Evolutionary conservation across 2,329 filamentous ascomycete genomes (phyloP).

Genomic region (Thermothelomyces thermophilus): DNA sequence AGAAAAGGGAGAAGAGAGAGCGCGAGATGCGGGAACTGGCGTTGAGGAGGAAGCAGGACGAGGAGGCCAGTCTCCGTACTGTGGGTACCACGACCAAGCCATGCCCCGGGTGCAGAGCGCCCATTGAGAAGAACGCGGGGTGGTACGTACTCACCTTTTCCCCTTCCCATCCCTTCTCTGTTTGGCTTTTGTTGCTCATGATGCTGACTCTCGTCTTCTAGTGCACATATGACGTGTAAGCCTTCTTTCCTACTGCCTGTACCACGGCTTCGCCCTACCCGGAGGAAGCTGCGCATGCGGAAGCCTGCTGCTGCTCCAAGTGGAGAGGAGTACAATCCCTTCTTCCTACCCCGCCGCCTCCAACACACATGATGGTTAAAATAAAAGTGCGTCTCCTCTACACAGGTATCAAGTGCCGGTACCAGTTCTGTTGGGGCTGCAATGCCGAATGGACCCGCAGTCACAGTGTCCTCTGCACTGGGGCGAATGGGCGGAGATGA

Average conservation of each 20-base stretch:
- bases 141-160: conserved; percentile 32
- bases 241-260: conserved; percentile 9
- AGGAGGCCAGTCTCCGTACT: conserved; percentile 28
- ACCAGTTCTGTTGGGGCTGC: conserved; percentile 34
- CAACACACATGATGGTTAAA: neutral
- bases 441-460: conserved; percentile 18
- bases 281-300: neutral
- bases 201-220: conserved; percentile 25
- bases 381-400: neutral
- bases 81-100: conserved; percentile 32
- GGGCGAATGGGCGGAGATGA: neutral
- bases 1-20: too few species aligned
- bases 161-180: neutral
- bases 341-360: neutral
- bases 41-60: conserved; percentile 30
- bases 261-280: neutral
- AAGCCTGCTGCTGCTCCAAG: neutral
- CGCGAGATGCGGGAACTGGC: neutral
- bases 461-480: conserved; percentile 24
- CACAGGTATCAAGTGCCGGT: conserved; percentile 31
- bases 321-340: neutral
- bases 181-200: neutral
- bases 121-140: conserved; percentile 37
- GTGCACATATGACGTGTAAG: conserved; percentile 39
- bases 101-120: conserved; percentile 34